Evolutionary conservation across 2,329 filamentous ascomycete genomes (phyloP).

Genomic region (Pleochaeta shiraiana): DNA sequence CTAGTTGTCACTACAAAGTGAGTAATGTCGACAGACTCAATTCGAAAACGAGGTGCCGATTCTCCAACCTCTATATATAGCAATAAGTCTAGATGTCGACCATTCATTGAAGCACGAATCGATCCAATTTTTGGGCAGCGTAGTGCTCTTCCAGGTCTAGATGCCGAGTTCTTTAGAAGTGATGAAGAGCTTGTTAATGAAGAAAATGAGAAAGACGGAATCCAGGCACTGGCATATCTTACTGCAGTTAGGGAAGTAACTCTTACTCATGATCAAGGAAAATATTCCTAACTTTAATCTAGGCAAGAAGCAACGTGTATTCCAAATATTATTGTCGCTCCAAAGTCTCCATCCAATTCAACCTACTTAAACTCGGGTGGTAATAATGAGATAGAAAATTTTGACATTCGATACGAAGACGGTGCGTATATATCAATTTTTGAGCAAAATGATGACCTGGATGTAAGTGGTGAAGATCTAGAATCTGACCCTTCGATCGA

Average conservation of each 20-base stretch:
- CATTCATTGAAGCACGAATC: slow-evolving; percentile 19
- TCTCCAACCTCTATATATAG: slow-evolving; percentile 7
- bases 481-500: slow-evolving; percentile 30
- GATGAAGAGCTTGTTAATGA: slow-evolving; percentile 41
- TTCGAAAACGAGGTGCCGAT: background rate
- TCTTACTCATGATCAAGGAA: background rate
- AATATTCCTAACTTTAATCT: slow-evolving; percentile 8
- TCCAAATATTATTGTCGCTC: slow-evolving; percentile 47
- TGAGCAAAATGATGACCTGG: slow-evolving; percentile 11
- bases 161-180: slow-evolving; percentile 20
- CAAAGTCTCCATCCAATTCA: slow-evolving; percentile 23
- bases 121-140: slow-evolving; percentile 50
- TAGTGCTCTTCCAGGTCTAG: slow-evolving; percentile 44
- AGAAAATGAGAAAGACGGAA: slow-evolving; percentile 28
- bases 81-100: slow-evolving; percentile 11
- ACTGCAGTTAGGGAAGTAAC: slow-evolving; percentile 43
- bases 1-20: too few species aligned
- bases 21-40: background rate
- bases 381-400: background rate
- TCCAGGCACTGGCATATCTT: slow-evolving; percentile 45
- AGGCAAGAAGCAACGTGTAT: slow-evolving; percentile 58
- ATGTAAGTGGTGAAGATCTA: slow-evolving; percentile 7
- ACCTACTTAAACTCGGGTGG: slow-evolving; percentile 24
- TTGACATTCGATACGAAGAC: slow-evolving; percentile 44
- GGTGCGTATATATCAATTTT: slow-evolving; percentile 50